Conservation (phyloP, 1,139 yeast genomes). For the Candida dubliniensis region DNA sequence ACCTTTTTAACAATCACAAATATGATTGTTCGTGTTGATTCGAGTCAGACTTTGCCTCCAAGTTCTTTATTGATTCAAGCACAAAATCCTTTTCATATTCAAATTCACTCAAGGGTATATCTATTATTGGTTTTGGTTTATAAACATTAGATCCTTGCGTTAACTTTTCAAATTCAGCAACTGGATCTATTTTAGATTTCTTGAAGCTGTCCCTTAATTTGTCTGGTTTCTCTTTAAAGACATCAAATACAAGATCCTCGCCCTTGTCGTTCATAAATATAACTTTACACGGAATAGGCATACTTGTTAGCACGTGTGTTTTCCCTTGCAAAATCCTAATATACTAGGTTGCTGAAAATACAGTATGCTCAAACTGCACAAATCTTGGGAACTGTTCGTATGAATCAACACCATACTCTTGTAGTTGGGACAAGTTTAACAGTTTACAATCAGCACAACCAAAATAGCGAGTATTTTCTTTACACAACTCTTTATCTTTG, state of each 20-base stretch:
- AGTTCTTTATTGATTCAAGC: not conserved
- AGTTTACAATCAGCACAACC: constrained; percentile 20
- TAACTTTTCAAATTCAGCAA: constrained; percentile 12
- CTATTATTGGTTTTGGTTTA: constrained; percentile 7
- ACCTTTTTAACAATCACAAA: constrained; percentile 7
- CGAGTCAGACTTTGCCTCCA: constrained; percentile 1
- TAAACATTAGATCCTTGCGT: constrained; percentile 1
- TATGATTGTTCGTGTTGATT: constrained; percentile 6
- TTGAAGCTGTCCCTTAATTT: not conserved
- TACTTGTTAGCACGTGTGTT: constrained; percentile 21
- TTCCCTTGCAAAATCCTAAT: constrained; percentile 25
- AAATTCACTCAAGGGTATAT: constrained; percentile 7
- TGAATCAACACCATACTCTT: constrained; percentile 17
- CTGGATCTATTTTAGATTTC: constrained; percentile 12
- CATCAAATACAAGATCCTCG: constrained; percentile 15
- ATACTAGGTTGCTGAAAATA: constrained; percentile 18
- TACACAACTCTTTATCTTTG: constrained; percentile 2
- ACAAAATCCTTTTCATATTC: constrained; percentile 6
- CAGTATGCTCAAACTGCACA: constrained; percentile 16
- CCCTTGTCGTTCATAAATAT: constrained; percentile 23
- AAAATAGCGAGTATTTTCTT: constrained; percentile 5
- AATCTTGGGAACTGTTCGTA: constrained; percentile 22
- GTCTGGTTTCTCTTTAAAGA: constrained; percentile 5
- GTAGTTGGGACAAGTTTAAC: constrained; percentile 17
- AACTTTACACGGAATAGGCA: constrained; percentile 22